Evolutionary conservation across 73 alveolate genomes (phyloP), one percentile per base, ranked within the genome.

Genomic region (Stentor roeselii): DNA sequence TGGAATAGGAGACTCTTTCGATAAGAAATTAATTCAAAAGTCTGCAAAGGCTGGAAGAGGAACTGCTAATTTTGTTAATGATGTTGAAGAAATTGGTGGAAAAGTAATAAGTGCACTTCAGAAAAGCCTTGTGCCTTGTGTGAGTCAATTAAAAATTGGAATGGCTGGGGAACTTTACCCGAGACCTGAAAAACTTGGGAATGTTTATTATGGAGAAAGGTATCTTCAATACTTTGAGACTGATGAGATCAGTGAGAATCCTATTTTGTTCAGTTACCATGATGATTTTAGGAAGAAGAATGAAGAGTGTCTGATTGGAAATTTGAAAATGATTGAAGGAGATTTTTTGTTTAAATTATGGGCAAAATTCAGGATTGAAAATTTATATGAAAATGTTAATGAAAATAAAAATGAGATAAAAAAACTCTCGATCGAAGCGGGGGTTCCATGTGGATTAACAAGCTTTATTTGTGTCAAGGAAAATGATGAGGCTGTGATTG

Each of bases 11-110:
- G 59, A 38, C 38, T 92, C 90, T 39, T 86, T 85, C 21, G 67
- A 80, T 60, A 39, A 76, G 21, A 58, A 42, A 6, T 75, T 92
- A 15, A 83, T 92, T 3, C 31, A 76, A 30, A 83, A 59, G 76
- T 35, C 61, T 34, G 95, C 97, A 0, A 83, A 60, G 34, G 95
- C 94, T 34, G 97, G 97, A 3, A 82, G 89, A 59, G 97, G 97
- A 1, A 59, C 60, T n/a, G 60, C 87, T 15, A 60, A 84, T 41
- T 82, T 89, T 60, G 90, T 92, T 27, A 76, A 74, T 40, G 88
- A 86, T 60, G 67, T 58, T 3, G 82, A 83, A 42, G 92, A 89
- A 36, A 60, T 92, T 14, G 58, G 84, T 35, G 82, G 58, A 0
- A 78, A 58, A 60, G 93, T 92, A 0, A 90, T 89, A 4, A 86